A percentile compares a stretch with the other conserved stretches of the same genome.
Conservation (phyloP, 306 rosid genomes). For the Cicer chorassanicum region DNA sequence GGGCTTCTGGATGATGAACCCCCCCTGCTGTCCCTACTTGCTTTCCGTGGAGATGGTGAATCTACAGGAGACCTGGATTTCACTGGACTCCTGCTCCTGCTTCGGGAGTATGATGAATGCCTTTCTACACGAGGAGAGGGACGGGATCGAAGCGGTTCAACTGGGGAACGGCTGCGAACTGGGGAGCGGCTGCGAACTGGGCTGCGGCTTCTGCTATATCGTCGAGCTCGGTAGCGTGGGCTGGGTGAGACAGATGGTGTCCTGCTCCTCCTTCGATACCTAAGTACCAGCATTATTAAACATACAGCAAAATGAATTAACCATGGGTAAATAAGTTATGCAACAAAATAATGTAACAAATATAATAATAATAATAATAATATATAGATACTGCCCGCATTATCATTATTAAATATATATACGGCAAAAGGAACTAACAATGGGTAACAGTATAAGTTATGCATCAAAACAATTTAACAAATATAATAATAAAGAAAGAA, state of each 20-base stretch:
- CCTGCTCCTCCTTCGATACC: slow-evolving; percentile 90
- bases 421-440: too few species aligned
- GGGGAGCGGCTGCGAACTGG: slow-evolving; percentile 72
- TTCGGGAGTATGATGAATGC: slow-evolving; percentile 57
- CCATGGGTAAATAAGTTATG: neutral
- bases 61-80: slow-evolving; percentile 63
- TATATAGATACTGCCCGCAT: too few species aligned
- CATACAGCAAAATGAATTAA: neutral
- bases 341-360: neutral
- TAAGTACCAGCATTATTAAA: slow-evolving; percentile 42
- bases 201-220: slow-evolving; percentile 67
- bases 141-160: slow-evolving; percentile 28
- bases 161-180: slow-evolving; percentile 67
- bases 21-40: slow-evolving; percentile 57
- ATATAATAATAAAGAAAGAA: too few species aligned
- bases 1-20: slow-evolving; percentile 74
- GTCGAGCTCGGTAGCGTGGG: slow-evolving; percentile 70
- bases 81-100: slow-evolving; percentile 64
- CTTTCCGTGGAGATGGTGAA: slow-evolving; percentile 61
- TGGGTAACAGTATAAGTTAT: too few species aligned
- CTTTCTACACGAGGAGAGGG: slow-evolving; percentile 59
- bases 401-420: too few species aligned
- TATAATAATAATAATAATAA: neutral
- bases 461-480: too few species aligned
- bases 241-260: slow-evolving; percentile 82